Base-by-base conservation (phyloP, 495 filamentous ascomycete genomes). In the Thermothielavioides terrestris region DNA sequence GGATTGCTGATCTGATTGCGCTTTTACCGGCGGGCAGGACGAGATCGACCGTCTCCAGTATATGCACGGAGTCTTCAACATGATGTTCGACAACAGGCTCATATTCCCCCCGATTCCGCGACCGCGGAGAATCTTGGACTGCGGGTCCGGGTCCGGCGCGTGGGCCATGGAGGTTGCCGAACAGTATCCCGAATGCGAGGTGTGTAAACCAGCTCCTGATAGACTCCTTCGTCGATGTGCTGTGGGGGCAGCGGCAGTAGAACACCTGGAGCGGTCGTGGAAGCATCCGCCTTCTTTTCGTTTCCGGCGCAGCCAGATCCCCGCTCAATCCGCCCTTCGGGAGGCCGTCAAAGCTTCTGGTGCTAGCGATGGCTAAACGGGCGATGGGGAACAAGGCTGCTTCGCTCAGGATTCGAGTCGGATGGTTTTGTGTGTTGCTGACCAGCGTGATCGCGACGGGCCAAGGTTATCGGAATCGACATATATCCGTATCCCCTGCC, bases 391-490 rank as follows among this genome's bases (percentile, higher is more conserved):
- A 10, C 25, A 20, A 17, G 17, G n/a, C 17, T 6, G 40, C 10
- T 8, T 30, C 40, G 11, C 40, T 20, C 17, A 1, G 20, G n/a
- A 6, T 2, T 21, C n/a, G 25, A 18, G 2, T 17, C 5, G n/a
- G 2, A 18, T 9, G 15, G 18, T 8, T 20, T 12, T 14, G 31
- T 10, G 10, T 21, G 9, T 22, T n/a, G 41, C 53, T 47, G 31
- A 50, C n/a, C 6, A 9, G 23, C 9, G 7, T 21, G 4, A 1
- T 28, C 9, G 7, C 21, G 4, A 1, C 12, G n/a, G 15, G 14
- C 2, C 32, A 60, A 94, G 88, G 86, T 92, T 18, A 80, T 84
- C 57, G 88, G 86, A 27, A 71, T 94, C 59, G 88, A 94, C 63
- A 82, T 91, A 54, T 82, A 78, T 58, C 84, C 86, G 45, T 82